A percentile compares a stretch with the other conserved stretches of the same genome.
These are phyloP conservation scores for Polygonum maritimum DNA, from an alignment of 148 eudicot genomes.

Conservation along the genomic window DNA sequence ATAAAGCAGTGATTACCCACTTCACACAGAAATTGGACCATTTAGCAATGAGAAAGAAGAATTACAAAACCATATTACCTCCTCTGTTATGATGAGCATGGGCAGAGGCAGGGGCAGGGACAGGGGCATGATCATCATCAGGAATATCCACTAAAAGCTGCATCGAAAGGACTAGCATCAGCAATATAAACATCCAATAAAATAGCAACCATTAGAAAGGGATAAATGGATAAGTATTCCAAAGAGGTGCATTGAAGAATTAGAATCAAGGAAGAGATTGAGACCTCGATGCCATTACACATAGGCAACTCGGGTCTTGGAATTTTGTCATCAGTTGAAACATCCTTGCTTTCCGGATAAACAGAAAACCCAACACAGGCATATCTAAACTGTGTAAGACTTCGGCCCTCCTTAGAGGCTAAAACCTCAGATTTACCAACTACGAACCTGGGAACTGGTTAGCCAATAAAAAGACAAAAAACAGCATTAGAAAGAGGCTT, in stretches of 20 bases:
- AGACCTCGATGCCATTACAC: conserved; percentile 84
- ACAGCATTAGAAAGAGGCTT: conserved; percentile 6
- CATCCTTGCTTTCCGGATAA: conserved; percentile 41
- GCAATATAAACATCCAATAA: background rate
- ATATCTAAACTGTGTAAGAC: conserved; percentile 63
- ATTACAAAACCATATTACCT: conserved; percentile 30
- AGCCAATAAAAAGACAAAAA: conserved; percentile 18
- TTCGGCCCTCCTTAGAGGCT: conserved; percentile 71
- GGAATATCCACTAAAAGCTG: conserved; percentile 69
- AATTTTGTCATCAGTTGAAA: conserved; percentile 26
- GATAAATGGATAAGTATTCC: background rate
- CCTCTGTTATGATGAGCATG: conserved; percentile 43
- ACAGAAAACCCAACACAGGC: conserved; percentile 89
- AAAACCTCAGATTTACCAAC: conserved; percentile 71
- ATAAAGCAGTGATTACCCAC: no score
- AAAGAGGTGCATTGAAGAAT: background rate
- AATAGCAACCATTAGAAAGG: background rate
- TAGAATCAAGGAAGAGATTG: conserved; percentile 6
- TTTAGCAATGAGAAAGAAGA: background rate
- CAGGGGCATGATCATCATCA: conserved; percentile 30
- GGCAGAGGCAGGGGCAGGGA: background rate
- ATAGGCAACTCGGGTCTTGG: conserved; percentile 55
- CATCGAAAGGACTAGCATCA: background rate
- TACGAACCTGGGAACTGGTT: conserved; percentile 55
- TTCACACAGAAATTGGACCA: background rate